Conservation (phyloP, 2,329 filamentous ascomycete species). For the Acephala macrosclerotiorum region DNA sequence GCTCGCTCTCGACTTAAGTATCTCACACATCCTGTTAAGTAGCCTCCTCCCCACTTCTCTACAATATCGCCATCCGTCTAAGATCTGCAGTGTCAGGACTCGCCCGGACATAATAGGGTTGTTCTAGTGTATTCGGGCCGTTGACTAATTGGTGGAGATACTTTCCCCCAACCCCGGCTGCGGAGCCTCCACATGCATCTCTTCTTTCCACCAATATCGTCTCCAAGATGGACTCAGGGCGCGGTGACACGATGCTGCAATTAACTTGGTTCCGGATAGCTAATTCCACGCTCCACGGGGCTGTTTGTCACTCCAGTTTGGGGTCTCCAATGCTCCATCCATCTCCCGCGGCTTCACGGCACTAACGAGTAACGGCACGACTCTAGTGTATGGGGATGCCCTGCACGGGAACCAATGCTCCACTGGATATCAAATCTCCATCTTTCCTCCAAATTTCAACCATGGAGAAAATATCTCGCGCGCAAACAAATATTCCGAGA, state of each 20-base stretch:
- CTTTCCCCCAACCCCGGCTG: background rate
- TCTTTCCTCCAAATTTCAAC: background rate
- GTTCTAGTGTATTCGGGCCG: background rate
- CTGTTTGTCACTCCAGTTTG: conserved; percentile 1
- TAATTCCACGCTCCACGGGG: conserved; percentile 2
- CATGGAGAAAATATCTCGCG: conserved; percentile 9
- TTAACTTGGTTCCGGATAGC: background rate
- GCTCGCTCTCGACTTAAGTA: background rate
- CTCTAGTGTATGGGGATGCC: background rate
- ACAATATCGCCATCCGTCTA: conserved; percentile 2
- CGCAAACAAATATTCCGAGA: conserved; percentile 5
- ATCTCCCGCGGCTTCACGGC: background rate
- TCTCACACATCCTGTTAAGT: background rate
- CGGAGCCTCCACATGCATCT: background rate
- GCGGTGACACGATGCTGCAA: background rate
- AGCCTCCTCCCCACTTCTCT: conserved; percentile 5
- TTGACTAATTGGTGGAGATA: conserved; percentile 2
- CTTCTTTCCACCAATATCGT: background rate
- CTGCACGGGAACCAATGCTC: background rate
- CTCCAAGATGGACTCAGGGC: background rate
- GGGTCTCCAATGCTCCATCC: background rate
- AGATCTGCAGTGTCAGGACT: background rate
- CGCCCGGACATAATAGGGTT: background rate
- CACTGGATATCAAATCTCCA: no score
- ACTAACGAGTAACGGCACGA: conserved; percentile 3